Evolutionary conservation across 495 filamentous ascomycete species (phyloP).

Genomic region (Penicillium cataractarum): DNA sequence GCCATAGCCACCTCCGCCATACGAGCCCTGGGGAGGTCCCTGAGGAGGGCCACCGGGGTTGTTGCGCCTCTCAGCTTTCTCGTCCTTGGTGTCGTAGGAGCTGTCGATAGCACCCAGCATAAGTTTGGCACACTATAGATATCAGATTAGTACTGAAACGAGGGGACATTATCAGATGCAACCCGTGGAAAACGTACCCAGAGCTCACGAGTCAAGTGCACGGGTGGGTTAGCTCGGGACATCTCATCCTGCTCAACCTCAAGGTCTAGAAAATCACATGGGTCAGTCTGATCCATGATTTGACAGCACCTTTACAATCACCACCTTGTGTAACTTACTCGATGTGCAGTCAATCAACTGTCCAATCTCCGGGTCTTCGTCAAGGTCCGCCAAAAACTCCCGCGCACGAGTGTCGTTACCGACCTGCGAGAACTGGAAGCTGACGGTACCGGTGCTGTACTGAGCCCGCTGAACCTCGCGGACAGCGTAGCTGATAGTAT

Average conservation of each 20-base stretch:
- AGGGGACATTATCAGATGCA: background rate
- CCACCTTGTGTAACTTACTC: conserved; percentile 52
- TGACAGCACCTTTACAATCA: background rate
- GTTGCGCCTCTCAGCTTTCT: conserved; percentile 45
- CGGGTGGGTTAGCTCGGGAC: conserved; percentile 55
- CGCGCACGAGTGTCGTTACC: conserved; percentile 69
- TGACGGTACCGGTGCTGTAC: conserved; percentile 57
- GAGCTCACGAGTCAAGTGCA: conserved; percentile 65
- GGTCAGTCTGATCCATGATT: conserved; percentile 15
- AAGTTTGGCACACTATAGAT: conserved; percentile 61
- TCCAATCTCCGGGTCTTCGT: conserved; percentile 66
- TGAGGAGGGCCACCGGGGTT: conserved; percentile 23
- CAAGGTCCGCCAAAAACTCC: conserved; percentile 63
- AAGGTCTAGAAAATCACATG: conserved; percentile 51
- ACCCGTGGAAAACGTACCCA: conserved; percentile 50
- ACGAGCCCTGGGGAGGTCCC: conserved; percentile 33
- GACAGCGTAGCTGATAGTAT: conserved; percentile 54
- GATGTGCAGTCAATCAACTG: conserved; percentile 71
- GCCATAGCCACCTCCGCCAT: conserved; percentile 42
- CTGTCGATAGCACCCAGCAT: conserved; percentile 71
- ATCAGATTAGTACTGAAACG: conserved; percentile 12
- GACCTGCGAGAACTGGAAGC: conserved; percentile 76
- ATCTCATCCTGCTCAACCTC: conserved; percentile 69
- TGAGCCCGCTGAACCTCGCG: conserved; percentile 47
- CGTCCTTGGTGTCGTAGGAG: conserved; percentile 68